phyloP scores from a whole-genome alignment of 805 yeast species.

The Candida loeiensis region DNA sequence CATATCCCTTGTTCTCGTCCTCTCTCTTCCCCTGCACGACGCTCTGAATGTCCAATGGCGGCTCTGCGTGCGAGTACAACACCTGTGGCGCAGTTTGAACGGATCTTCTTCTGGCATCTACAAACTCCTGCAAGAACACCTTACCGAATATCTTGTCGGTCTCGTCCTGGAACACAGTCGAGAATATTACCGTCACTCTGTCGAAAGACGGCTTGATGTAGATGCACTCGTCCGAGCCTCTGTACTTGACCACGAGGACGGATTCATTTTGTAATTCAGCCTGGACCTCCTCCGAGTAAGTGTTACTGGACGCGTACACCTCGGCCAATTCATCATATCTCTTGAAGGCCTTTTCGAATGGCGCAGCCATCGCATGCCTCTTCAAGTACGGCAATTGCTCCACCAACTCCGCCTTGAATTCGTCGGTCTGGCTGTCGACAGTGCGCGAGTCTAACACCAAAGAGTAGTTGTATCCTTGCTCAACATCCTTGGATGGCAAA shows the following conservation, averaged over 20 bases:
- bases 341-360: slow-evolving; percentile 81
- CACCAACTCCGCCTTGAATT: slow-evolving; percentile 50
- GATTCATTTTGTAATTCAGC: slow-evolving; percentile 47
- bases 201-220: slow-evolving; percentile 90
- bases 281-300: slow-evolving; percentile 43
- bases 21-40: slow-evolving; percentile 44
- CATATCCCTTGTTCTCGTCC: slow-evolving; percentile 46
- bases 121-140: slow-evolving; percentile 89
- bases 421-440: slow-evolving; percentile 35
- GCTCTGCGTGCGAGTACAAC: slow-evolving; percentile 79
- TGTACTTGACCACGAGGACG: slow-evolving; percentile 71
- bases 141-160: slow-evolving; percentile 90
- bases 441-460: slow-evolving; percentile 58
- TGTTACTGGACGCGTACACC: slow-evolving; percentile 39
- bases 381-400: slow-evolving; percentile 70
- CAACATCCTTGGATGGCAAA: slow-evolving; percentile 41
- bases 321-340: slow-evolving; percentile 69
- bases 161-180: slow-evolving; percentile 92
- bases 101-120: slow-evolving; percentile 91
- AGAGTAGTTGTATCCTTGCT: slow-evolving; percentile 80
- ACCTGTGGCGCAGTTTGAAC: slow-evolving; percentile 99
- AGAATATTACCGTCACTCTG: slow-evolving; percentile 93
- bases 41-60: slow-evolving; percentile 73
- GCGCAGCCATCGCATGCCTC: slow-evolving; percentile 87
- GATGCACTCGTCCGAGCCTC: slow-evolving; percentile 84